Evolutionary conservation across 2,329 filamentous ascomycete species (phyloP), one percentile per base, ranked within the genome.

Genomic region (Alternaria conjuncta): DNA sequence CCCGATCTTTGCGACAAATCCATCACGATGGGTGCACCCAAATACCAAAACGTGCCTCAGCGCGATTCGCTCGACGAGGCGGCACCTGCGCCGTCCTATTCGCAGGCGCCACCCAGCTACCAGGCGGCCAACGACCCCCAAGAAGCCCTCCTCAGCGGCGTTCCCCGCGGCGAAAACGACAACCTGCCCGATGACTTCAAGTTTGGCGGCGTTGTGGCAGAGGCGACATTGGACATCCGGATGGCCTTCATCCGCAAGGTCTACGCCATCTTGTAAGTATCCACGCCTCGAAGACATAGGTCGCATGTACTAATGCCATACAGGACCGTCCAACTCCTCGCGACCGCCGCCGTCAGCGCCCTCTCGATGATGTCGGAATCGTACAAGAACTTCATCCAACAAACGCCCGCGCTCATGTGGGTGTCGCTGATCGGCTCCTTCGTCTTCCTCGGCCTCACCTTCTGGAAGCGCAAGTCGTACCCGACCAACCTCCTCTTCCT

Each of bases 201-300:
- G 87, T 98, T 97, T 78, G 96, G 95, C 72, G 94, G 94, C 66
- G 93, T 91, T 18, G 94, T 98, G 63, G 91, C 94, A 70, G 96
- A 98, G 84, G 95, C 93, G 50, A 97, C 94, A 20, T 86, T 98
- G 77, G 94, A 97, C 76, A 97, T 99, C 78, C 92, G 95, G 72
- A 97, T 97, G 89, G 92, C 96, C 82, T 99, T 97, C 81, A 87
- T 97, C 74, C 91, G 94, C 82, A 98, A 98, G 86, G 96, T 99
- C 78, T 99, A 99, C 84, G 91, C 94, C 63, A 99, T 99, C 81
- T 86, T 99, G 83, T 88, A 80, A 83, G 86, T 79, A 57, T 20
- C 4, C 18, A 32, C 20, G 23, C 13, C 36, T 18, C 20, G 7
- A 28, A 53, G n/a, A 0, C 15, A 9, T 3, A 5, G 8, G n/a